Conservation (phyloP, 495 filamentous ascomycete genomes). For the Penicillium angulare region DNA sequence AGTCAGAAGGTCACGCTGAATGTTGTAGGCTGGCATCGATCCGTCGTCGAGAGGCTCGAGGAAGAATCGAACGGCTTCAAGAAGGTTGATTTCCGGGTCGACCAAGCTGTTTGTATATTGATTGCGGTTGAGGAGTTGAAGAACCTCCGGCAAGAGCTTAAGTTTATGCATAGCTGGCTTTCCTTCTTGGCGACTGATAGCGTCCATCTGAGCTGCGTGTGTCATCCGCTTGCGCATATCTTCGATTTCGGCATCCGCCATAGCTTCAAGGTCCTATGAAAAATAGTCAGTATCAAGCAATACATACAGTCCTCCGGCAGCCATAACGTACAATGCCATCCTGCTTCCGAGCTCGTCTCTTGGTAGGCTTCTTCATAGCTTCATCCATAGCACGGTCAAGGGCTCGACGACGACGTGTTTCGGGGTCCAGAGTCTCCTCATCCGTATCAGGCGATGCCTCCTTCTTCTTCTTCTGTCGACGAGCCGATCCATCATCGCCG, state of each 20-base stretch:
- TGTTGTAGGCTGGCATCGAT: conserved; percentile 89
- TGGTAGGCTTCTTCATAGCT: conserved; percentile 76
- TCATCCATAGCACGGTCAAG: conserved; percentile 85
- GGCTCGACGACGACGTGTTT: conserved; percentile 65
- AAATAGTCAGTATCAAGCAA: conserved; percentile 13
- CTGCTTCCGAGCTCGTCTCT: conserved; percentile 72
- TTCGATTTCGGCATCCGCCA: conserved; percentile 87
- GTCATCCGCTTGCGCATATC: conserved; percentile 88
- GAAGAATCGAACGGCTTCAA: conserved; percentile 95
- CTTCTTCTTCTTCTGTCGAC: conserved; percentile 50
- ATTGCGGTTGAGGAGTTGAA: conserved; percentile 82
- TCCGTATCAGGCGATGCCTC: conserved; percentile 53
- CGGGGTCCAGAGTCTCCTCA: conserved; percentile 60
- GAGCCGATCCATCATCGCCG: conserved; percentile 59
- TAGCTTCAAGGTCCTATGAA: conserved; percentile 83
- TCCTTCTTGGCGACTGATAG: conserved; percentile 69
- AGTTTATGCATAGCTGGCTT: conserved; percentile 89
- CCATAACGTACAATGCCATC: conserved; percentile 75
- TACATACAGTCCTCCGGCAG: not conserved
- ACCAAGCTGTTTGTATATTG: conserved; percentile 76
- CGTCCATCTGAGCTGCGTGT: conserved; percentile 83
- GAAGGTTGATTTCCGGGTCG: conserved; percentile 91
- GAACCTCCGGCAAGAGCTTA: conserved; percentile 90
- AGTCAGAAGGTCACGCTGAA: conserved; percentile 90
- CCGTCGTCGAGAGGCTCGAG: conserved; percentile 93